Conservation (phyloP, 2,329 filamentous ascomycete genomes). For the Sclerotinia spermophila region DNA sequence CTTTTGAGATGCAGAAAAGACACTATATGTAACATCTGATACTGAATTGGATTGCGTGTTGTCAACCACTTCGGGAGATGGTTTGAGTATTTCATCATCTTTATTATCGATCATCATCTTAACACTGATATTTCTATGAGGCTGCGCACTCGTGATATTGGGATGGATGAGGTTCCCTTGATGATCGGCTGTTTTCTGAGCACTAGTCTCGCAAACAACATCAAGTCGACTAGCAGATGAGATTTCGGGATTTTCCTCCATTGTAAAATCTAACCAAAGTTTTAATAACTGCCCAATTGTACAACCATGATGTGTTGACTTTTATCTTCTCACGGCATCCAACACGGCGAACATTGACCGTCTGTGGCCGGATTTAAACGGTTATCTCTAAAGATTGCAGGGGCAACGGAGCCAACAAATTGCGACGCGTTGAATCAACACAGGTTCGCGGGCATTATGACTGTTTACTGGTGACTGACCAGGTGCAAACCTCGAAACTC, state of each 20-base stretch:
- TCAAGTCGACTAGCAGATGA: background rate
- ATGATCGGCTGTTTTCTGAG: background rate
- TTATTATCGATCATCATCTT: background rate
- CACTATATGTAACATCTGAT: background rate
- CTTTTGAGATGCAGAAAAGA: background rate
- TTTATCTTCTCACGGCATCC: background rate
- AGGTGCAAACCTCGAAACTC: background rate
- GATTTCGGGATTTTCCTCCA: background rate
- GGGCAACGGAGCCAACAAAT: background rate
- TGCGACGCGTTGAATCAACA: background rate
- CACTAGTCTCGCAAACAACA: background rate
- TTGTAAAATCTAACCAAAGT: background rate
- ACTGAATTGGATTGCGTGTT: background rate
- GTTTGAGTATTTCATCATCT: background rate
- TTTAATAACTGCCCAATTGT: background rate
- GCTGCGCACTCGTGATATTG: background rate
- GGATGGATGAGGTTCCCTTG: background rate
- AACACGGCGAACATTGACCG: background rate
- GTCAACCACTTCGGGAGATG: background rate
- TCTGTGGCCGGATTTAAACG: background rate
- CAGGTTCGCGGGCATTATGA: background rate
- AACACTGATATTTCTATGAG: background rate
- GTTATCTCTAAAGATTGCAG: constrained; percentile 4
- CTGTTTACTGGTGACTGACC: background rate
- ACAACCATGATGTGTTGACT: background rate